A percentile compares a stretch with the other conserved stretches of the same genome.
Evolutionary conservation across 1,284 basidiomycete species (phyloP).

Genomic region (Trichosporon coremiiforme): DNA sequence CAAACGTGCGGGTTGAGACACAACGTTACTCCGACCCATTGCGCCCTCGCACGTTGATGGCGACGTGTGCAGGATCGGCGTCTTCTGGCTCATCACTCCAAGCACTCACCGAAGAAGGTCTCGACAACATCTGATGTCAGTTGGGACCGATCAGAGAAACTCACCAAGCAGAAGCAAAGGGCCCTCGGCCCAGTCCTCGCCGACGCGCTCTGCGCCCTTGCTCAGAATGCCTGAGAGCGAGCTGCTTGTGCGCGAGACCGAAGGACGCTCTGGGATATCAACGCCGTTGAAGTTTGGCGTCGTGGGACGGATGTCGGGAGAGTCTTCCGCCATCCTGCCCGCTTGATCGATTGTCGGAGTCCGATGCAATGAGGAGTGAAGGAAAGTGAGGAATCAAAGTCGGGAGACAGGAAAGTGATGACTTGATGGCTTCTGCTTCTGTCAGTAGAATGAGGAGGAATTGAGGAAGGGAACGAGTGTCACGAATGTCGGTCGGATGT

Average conservation of each 20-base stretch:
- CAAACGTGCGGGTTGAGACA: no score
- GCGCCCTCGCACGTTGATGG: neutral
- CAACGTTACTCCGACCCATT: neutral
- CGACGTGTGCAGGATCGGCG: neutral
- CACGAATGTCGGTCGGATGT: neutral
- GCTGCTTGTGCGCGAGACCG: slow-evolving; percentile 29
- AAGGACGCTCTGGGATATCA: slow-evolving; percentile 1
- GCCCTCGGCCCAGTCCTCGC: slow-evolving; percentile 49
- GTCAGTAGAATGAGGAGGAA: neutral
- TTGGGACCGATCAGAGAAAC: no score
- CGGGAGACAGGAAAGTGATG: no score
- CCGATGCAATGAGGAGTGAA: neutral
- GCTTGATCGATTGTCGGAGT: neutral
- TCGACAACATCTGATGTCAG: slow-evolving; percentile 52
- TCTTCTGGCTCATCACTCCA: neutral
- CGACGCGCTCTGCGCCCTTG: slow-evolving; percentile 43
- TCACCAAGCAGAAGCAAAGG: slow-evolving; percentile 49
- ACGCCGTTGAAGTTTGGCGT: neutral
- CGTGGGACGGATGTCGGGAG: slow-evolving; percentile 23
- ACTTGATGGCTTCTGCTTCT: no score
- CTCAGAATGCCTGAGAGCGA: slow-evolving; percentile 42
- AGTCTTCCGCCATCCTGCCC: slow-evolving; percentile 21
- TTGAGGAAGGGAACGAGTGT: no score
- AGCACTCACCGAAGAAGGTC: slow-evolving; percentile 55
- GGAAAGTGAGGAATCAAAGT: neutral